Conservation (phyloP, 805 yeast species). For the Yamadazyma tumulicola region DNA sequence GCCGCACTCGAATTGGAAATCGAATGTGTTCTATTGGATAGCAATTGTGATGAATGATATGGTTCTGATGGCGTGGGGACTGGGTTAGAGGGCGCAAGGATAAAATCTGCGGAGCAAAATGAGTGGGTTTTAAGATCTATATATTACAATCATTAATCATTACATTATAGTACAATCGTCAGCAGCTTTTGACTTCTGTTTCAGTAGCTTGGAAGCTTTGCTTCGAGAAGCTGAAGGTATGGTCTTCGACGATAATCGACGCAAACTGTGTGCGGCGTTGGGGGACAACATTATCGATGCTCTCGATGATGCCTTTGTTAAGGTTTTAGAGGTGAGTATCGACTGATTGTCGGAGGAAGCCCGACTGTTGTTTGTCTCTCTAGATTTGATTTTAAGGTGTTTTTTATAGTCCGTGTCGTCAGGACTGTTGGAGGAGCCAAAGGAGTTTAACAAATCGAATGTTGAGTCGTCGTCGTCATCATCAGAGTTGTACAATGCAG, state of each 20-base stretch:
- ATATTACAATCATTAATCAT: constrained; percentile 2
- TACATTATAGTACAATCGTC: constrained; percentile 12
- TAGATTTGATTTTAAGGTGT: background rate
- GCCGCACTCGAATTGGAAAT: background rate
- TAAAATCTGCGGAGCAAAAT: no score
- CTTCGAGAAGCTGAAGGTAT: no score
- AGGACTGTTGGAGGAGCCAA: constrained; percentile 5
- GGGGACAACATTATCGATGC: background rate
- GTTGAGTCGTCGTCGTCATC: constrained; percentile 18
- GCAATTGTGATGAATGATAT: background rate
- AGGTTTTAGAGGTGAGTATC: constrained; percentile 1
- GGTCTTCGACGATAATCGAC: background rate
- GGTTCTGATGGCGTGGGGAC: background rate
- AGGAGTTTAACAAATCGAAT: constrained; percentile 23
- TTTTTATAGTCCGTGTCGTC: background rate
- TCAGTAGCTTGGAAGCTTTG: no score
- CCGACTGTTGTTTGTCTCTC: background rate
- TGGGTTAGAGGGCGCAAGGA: background rate
- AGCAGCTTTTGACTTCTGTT: no score
- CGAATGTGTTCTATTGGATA: no score
- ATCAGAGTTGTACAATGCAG: constrained; percentile 10
- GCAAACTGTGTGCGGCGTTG: background rate
- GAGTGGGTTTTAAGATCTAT: no score
- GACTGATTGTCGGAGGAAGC: constrained; percentile 2
- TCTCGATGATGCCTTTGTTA: background rate